A percentile compares a stretch with the other conserved stretches of the same genome.
Conservation (phyloP, 148 eudicot genomes). For the Salicornia ramosissima region DNA sequence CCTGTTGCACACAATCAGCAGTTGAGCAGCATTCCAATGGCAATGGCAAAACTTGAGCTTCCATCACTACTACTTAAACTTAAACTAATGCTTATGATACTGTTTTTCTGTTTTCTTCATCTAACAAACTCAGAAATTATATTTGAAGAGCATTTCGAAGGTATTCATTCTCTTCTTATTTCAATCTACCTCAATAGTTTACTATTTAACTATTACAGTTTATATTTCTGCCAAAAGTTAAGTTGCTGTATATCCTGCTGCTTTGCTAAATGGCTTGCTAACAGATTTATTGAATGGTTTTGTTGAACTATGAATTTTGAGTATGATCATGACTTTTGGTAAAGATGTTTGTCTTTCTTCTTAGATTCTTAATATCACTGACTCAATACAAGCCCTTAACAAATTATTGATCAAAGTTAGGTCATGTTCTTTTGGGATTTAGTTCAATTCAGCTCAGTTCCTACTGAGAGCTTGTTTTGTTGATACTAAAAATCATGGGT, state of each 20-base stretch:
- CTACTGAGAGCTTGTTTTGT: too few relatives aligned
- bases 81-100: conserved; percentile 27
- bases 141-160: conserved; percentile 89
- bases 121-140: conserved; percentile 56
- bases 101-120: conserved; percentile 28
- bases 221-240: too few relatives aligned
- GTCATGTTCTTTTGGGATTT: too few relatives aligned
- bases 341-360: background rate
- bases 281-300: background rate
- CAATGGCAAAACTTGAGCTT: conserved; percentile 27
- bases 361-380: background rate
- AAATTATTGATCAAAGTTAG: background rate
- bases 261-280: background rate
- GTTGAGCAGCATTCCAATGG: conserved; percentile 14
- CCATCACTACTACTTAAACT: conserved; percentile 15
- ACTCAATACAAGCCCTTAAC: background rate
- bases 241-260: background rate
- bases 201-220: too few relatives aligned
- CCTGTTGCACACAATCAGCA: conserved; percentile 1
- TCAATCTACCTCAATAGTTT: background rate
- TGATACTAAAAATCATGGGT: too few relatives aligned
- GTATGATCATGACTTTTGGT: background rate
- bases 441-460: too few relatives aligned
- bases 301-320: background rate
- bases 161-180: conserved; percentile 29